phyloP scores from a whole-genome alignment of 352 stramenopile genomes.

The Pythium oligandrum region DNA sequence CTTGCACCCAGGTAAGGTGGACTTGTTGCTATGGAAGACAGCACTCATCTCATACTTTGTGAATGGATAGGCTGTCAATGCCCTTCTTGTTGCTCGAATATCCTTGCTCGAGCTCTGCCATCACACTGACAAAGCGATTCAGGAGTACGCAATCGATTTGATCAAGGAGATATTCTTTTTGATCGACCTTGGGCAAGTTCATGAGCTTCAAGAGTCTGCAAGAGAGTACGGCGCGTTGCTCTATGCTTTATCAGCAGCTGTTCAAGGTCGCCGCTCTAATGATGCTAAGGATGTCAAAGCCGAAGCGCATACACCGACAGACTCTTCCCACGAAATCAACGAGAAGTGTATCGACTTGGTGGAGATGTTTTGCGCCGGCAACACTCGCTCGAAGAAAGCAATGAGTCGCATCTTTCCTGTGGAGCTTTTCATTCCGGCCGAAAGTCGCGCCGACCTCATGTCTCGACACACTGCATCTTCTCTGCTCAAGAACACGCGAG shows the following conservation, averaged over 20 bases:
- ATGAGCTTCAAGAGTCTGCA: constrained; percentile 74
- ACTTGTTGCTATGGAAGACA: too few relatives aligned
- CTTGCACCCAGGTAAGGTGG: constrained; percentile 1
- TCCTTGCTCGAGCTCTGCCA: constrained; percentile 69
- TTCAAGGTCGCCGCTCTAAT: constrained; percentile 13
- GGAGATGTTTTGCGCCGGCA: constrained; percentile 79
- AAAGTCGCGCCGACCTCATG: constrained; percentile 46
- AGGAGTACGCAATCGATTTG: constrained; percentile 54
- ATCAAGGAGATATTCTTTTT: constrained; percentile 74
- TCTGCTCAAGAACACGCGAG: constrained; percentile 31
- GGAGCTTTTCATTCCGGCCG: constrained; percentile 68
- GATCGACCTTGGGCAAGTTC: constrained; percentile 68
- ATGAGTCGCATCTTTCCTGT: constrained; percentile 81
- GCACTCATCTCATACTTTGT: too few relatives aligned
- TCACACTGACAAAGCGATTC: constrained; percentile 31
- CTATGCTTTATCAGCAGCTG: constrained; percentile 50
- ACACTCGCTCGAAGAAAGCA: constrained; percentile 66
- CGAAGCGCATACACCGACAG: constrained; percentile 33
- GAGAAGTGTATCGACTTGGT: constrained; percentile 67
- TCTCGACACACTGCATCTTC: constrained; percentile 53
- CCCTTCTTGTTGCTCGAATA: constrained; percentile 65
- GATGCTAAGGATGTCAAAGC: constrained; percentile 9
- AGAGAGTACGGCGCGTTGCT: constrained; percentile 71
- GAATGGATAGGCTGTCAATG: constrained; percentile 49
- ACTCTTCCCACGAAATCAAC: constrained; percentile 22